phyloP scores from a whole-genome alignment of 2,329 filamentous ascomycete species.

The Lizonia empirigonia region DNA sequence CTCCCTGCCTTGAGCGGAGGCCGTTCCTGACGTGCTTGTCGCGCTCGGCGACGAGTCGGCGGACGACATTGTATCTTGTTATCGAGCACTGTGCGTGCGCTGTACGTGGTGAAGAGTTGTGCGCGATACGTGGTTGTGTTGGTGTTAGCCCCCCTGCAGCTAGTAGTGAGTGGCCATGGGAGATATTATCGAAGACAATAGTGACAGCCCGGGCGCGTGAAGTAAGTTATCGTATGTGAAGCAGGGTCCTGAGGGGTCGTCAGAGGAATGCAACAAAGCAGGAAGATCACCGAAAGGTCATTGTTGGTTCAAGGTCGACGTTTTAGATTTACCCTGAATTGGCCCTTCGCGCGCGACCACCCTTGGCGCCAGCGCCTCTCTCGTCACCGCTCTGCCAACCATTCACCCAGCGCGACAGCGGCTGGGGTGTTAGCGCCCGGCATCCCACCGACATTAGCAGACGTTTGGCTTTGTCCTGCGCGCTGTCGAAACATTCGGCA shows the following conservation, averaged over 20 bases:
- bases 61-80: neutral
- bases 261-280: conserved; percentile 14
- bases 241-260: conserved; percentile 6
- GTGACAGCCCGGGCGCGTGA: neutral
- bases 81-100: conserved; percentile 9
- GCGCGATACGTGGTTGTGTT: conserved; percentile 1
- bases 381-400: conserved; percentile 15
- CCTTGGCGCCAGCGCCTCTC: conserved; percentile 15
- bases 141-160: conserved; percentile 1
- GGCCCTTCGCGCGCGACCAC: neutral
- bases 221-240: conserved; percentile 6
- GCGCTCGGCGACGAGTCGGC: neutral
- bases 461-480: neutral
- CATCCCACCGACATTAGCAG: conserved; percentile 1
- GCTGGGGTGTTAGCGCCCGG: conserved; percentile 6
- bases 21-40: neutral
- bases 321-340: conserved; percentile 10
- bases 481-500: neutral
- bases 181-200: neutral
- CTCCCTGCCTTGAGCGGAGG: neutral
- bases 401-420: neutral
- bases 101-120: conserved; percentile 1
- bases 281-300: conserved; percentile 4
- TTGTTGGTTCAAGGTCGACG: conserved; percentile 12
- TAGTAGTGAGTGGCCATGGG: conserved; percentile 10